Conservation (phyloP, 176 grass and related monocot species). For the Melocanna baccifera region DNA sequence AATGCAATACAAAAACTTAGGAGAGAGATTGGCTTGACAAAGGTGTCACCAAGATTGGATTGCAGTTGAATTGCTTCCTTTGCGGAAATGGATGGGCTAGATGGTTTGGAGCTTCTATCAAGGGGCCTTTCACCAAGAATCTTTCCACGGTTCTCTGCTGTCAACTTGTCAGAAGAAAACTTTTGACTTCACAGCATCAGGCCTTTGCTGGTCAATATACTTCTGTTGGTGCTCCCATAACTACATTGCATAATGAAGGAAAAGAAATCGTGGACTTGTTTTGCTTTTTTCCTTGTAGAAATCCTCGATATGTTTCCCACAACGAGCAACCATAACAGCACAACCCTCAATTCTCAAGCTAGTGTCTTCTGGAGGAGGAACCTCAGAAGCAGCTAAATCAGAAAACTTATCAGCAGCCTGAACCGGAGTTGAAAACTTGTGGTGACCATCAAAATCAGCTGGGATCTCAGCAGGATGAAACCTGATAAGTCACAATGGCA, state of each 20-base stretch:
- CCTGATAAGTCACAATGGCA: conserved; percentile 45
- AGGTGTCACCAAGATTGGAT: conserved; percentile 72
- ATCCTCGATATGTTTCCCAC: conserved; percentile 94
- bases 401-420: conserved; percentile 43
- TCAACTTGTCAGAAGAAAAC: conserved; percentile 61
- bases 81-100: conserved; percentile 33
- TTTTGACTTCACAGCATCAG: conserved; percentile 50
- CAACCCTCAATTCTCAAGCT: conserved; percentile 81
- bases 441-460: conserved; percentile 65
- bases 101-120: conserved; percentile 56
- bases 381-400: conserved; percentile 65
- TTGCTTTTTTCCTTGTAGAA: conserved; percentile 88
- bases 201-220: conserved; percentile 43
- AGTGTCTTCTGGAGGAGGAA: conserved; percentile 74
- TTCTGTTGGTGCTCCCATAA: conserved; percentile 87
- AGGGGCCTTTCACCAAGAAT: conserved; percentile 95
- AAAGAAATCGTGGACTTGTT: conserved; percentile 69
- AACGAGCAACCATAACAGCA: conserved; percentile 79
- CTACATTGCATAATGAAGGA: conserved; percentile 76
- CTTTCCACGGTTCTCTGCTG: conserved; percentile 78
- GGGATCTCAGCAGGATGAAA: conserved; percentile 79
- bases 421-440: conserved; percentile 64
- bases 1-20: conserved; percentile 49
- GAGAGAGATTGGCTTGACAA: conserved; percentile 69
- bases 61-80: conserved; percentile 71